Conservation (phyloP, 1,284 basidiomycete genomes). For the Cryptococcus wingfieldii region DNA sequence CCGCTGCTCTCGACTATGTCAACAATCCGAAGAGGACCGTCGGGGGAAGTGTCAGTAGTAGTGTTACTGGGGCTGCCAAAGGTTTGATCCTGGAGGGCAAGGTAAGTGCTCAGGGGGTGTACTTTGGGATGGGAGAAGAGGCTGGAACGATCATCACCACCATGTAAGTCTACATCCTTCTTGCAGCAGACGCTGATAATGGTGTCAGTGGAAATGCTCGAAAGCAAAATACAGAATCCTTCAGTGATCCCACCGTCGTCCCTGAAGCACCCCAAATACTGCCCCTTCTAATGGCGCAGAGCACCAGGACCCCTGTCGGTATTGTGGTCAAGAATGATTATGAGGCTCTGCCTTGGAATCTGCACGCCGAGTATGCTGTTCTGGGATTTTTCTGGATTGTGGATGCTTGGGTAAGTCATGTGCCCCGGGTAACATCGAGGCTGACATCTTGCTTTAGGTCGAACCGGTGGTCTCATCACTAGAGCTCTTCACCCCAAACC, state of each 20-base stretch:
- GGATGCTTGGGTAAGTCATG: conserved; percentile 40
- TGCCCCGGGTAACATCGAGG: not conserved
- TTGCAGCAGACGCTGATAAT: not conserved
- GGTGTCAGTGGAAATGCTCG: conserved; percentile 14
- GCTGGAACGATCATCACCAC: conserved; percentile 33
- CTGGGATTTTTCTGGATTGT: conserved; percentile 48
- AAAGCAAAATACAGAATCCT: conserved; percentile 3
- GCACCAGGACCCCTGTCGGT: conserved; percentile 37
- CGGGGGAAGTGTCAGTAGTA: conserved; percentile 40
- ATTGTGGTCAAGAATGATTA: conserved; percentile 40
- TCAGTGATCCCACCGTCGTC: not conserved
- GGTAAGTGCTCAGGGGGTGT: conserved; percentile 18
- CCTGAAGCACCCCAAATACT: conserved; percentile 26
- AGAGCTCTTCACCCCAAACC: conserved; percentile 4
- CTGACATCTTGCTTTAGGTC: conserved; percentile 19
- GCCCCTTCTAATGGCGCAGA: conserved; percentile 36
- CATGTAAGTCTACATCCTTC: conserved; percentile 26
- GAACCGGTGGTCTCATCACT: conserved; percentile 28
- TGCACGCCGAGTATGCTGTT: conserved; percentile 33
- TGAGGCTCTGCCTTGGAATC: conserved; percentile 31
- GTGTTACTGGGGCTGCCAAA: conserved; percentile 35
- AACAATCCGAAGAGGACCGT: conserved; percentile 25
- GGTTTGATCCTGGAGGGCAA: conserved; percentile 42
- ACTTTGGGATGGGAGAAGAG: conserved; percentile 28
- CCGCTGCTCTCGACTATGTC: conserved; percentile 32